A percentile compares a stretch with the other conserved stretches of the same genome.
Conservation (phyloP, 75 land plant genomes). For the Larix kaempferi region DNA sequence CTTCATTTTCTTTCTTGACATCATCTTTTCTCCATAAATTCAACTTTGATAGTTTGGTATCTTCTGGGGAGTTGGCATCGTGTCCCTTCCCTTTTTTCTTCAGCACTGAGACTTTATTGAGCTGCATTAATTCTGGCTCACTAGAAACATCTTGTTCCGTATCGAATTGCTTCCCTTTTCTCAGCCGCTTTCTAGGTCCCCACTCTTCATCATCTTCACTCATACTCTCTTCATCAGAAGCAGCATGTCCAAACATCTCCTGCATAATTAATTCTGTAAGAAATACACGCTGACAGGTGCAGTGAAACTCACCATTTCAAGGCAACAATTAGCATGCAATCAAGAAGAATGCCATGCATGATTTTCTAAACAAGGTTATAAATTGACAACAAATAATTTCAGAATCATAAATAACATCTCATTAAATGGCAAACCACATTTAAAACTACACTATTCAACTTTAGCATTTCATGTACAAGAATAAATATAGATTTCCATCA, state of each 20-base stretch:
- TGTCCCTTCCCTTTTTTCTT: slow-evolving; percentile 1
- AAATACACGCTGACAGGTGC: no score
- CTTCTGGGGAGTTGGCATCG: not conserved
- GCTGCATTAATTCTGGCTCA: not conserved
- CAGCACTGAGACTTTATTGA: not conserved
- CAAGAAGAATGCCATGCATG: no score
- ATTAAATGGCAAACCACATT: no score
- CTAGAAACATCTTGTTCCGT: slow-evolving; percentile 1
- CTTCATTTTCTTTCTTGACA: not conserved
- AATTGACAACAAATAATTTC: no score
- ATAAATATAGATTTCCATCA: no score
- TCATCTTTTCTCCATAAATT: not conserved
- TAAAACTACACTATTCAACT: no score
- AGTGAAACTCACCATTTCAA: no score
- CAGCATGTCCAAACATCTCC: slow-evolving; percentile 2
- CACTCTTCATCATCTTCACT: slow-evolving; percentile 13
- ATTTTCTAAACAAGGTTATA: no score
- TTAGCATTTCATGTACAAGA: no score
- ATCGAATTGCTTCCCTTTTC: not conserved
- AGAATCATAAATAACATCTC: no score
- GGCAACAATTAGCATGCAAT: no score
- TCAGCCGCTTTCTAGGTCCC: not conserved
- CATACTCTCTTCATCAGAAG: slow-evolving; percentile 2
- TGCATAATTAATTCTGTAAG: not conserved
- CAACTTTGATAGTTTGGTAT: not conserved